These are phyloP conservation scores for Novymonas esmeraldas DNA, from an alignment of 208 protist genomes.

Conservation along the genomic window DNA sequence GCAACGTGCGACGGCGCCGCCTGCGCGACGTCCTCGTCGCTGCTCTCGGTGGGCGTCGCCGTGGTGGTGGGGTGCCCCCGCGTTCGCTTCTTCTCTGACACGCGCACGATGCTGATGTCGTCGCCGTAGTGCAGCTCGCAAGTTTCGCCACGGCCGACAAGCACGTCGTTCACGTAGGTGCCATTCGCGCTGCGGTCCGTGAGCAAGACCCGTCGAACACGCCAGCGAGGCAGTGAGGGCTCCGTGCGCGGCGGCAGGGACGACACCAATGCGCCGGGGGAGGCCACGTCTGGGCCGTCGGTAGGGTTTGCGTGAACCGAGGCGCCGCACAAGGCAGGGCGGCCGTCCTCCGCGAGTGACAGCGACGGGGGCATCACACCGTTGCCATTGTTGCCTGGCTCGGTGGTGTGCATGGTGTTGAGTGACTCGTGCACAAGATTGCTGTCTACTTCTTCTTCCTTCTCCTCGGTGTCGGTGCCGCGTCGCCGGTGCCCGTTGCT, in stretches of 20 bases:
- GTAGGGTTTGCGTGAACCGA: too few species aligned
- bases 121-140: constrained; percentile 60
- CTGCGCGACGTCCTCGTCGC: constrained; percentile 10
- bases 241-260: too few species aligned
- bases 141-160: constrained; percentile 45
- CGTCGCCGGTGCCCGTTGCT: background rate
- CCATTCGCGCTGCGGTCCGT: constrained; percentile 75
- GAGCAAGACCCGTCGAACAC: constrained; percentile 45
- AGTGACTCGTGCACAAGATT: background rate
- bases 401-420: background rate
- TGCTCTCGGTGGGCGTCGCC: background rate
- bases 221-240: constrained; percentile 20
- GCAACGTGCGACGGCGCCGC: background rate
- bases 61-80: background rate
- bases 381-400: background rate
- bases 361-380: background rate
- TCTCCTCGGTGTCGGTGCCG: background rate
- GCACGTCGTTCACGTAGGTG: constrained; percentile 77
- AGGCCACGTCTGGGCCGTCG: too few species aligned
- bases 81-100: constrained; percentile 33
- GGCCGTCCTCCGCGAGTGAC: constrained; percentile 1
- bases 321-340: too few species aligned
- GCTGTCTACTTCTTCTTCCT: background rate
- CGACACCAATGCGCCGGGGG: too few species aligned
- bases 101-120: constrained; percentile 60